A percentile compares a stretch with the other conserved stretches of the same genome.
Conservation (phyloP, 2,329 filamentous ascomycete genomes). For the Cadophora malorum region DNA sequence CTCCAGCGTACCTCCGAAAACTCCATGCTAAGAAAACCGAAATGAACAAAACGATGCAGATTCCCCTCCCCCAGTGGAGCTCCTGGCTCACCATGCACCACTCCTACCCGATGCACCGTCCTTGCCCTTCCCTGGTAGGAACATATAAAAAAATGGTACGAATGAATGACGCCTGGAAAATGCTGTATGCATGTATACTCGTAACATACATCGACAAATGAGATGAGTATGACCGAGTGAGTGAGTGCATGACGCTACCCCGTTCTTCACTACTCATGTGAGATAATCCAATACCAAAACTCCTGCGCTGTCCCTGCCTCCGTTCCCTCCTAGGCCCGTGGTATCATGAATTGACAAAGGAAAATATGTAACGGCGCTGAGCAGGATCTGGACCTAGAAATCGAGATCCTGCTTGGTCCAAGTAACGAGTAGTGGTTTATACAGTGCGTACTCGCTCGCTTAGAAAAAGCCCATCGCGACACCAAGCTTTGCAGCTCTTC, state of each 20-base stretch:
- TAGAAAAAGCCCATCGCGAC: conserved; percentile 29
- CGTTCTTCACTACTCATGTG: conserved; percentile 5
- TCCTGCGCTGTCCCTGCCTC: conserved; percentile 22
- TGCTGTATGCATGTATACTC: not conserved
- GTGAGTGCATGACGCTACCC: conserved; percentile 3
- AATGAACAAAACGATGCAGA: conserved; percentile 1
- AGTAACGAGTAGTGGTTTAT: conserved; percentile 22
- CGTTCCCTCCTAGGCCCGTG: conserved; percentile 21
- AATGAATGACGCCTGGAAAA: conserved; percentile 12
- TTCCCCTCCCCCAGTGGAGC: not conserved
- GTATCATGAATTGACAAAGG: conserved; percentile 44
- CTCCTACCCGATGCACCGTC: conserved; percentile 5
- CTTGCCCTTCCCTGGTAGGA: conserved; percentile 10
- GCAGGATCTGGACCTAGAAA: conserved; percentile 13
- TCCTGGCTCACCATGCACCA: not conserved
- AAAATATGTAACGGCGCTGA: conserved; percentile 39
- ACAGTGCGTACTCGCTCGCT: conserved; percentile 20
- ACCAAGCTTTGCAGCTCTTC: conserved; percentile 26
- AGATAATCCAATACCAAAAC: conserved; percentile 18
- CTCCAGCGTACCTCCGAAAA: not conserved
- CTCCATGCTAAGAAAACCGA: conserved; percentile 12
- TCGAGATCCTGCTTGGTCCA: conserved; percentile 31
- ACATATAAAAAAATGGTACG: not conserved
- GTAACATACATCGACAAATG: conserved; percentile 1
- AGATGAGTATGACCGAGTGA: not conserved